phyloP scores from a whole-genome alignment of 106 monocot species.

The Agapanthus africanus region DNA sequence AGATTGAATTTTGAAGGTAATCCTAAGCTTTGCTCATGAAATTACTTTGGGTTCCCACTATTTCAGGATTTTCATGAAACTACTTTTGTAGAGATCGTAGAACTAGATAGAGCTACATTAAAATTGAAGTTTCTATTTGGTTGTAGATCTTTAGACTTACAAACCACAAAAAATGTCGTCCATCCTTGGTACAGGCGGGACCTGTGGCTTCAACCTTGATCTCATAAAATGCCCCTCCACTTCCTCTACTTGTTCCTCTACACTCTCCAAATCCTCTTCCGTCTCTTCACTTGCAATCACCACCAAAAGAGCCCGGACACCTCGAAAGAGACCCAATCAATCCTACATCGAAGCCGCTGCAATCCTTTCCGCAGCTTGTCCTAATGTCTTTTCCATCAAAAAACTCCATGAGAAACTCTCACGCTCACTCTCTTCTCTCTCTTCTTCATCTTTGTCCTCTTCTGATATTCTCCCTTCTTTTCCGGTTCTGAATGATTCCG shows the following conservation, averaged over 20 bases:
- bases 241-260: conserved; percentile 24
- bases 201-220: conserved; percentile 46
- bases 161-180: conserved; percentile 8
- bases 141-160: neutral
- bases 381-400: conserved; percentile 47
- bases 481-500: conserved; percentile 8
- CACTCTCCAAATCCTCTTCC: conserved; percentile 52
- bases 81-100: no score
- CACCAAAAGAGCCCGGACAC: conserved; percentile 62
- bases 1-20: neutral
- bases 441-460: conserved; percentile 38
- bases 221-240: conserved; percentile 30
- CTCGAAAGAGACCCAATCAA: conserved; percentile 83
- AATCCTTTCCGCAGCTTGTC: conserved; percentile 74
- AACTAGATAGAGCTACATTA: neutral
- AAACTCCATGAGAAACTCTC: conserved; percentile 21
- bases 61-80: neutral
- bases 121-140: neutral
- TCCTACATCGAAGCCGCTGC: conserved; percentile 78
- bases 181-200: neutral
- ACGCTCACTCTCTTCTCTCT: conserved; percentile 5
- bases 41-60: neutral
- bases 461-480: neutral
- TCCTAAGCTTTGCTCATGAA: neutral
- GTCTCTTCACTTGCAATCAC: conserved; percentile 40